phyloP scores from a whole-genome alignment of 1,139 yeast species.

The Yamadazyma membranifaciens region DNA sequence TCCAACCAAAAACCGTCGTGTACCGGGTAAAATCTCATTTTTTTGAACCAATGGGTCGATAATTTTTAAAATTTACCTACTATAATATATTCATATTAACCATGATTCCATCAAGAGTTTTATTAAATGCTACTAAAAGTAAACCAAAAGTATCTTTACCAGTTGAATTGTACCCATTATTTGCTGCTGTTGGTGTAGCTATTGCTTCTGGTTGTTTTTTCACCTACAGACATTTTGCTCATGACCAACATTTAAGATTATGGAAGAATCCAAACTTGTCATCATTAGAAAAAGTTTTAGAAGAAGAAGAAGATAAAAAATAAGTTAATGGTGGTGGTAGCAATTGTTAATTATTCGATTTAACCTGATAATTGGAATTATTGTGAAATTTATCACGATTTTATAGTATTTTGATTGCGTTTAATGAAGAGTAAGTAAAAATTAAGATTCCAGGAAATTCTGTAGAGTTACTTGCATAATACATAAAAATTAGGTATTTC shows the following conservation, averaged over 20 bases:
- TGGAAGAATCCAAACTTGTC: slow-evolving; percentile 65
- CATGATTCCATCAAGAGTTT: slow-evolving; percentile 58
- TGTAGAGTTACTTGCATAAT: slow-evolving; percentile 12
- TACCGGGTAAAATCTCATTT: background rate
- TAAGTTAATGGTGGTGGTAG: slow-evolving; percentile 8
- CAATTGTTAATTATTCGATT: background rate
- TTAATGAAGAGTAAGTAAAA: background rate
- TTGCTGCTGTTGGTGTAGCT: slow-evolving; percentile 62
- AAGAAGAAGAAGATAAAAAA: slow-evolving; percentile 40
- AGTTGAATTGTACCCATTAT: slow-evolving; percentile 76
- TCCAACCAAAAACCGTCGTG: slow-evolving; percentile 8
- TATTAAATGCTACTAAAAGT: slow-evolving; percentile 47
- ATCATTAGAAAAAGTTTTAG: slow-evolving; percentile 57
- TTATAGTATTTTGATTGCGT: background rate
- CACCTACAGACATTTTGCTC: slow-evolving; percentile 69
- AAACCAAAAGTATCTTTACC: slow-evolving; percentile 45
- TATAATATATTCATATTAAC: background rate
- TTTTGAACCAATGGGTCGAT: slow-evolving; percentile 9
- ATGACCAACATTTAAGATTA: slow-evolving; percentile 67
- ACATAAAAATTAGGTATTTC: slow-evolving; percentile 7
- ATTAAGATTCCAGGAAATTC: background rate
- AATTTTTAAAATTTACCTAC: background rate
- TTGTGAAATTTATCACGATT: slow-evolving; percentile 9
- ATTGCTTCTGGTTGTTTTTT: slow-evolving; percentile 63
- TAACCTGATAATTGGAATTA: too few species aligned